These are phyloP conservation scores for Capronia coronata DNA, from an alignment of 2,329 filamentous ascomycete species.

Conservation along the genomic window DNA sequence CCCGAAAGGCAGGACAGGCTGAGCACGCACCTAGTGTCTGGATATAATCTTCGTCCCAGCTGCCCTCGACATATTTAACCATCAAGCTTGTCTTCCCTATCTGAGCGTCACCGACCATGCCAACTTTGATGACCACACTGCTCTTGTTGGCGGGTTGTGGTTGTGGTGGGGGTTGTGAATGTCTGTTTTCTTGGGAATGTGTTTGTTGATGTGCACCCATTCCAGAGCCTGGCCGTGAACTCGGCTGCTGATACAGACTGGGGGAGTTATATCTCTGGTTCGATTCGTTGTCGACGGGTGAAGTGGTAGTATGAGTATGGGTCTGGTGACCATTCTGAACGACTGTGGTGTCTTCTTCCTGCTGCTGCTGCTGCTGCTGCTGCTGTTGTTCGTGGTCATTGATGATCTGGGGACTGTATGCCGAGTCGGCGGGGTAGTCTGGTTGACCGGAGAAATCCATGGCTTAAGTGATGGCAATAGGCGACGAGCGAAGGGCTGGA, in stretches of 20 bases:
- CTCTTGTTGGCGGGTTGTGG: conserved; percentile 38
- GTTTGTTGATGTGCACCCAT: conserved; percentile 42
- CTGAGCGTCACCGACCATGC: conserved; percentile 98
- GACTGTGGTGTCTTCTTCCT: conserved; percentile 17
- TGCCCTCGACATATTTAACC: conserved; percentile 99
- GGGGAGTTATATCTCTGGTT: conserved; percentile 39
- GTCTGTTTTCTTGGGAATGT: conserved; percentile 42
- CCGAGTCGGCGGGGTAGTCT: conserved; percentile 25
- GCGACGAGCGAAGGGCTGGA: conserved; percentile 8
- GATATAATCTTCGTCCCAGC: conserved; percentile 99
- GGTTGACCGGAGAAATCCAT: conserved; percentile 13
- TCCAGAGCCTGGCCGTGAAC: conserved; percentile 46
- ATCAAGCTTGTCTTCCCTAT: conserved; percentile 98
- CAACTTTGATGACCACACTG: conserved; percentile 95
- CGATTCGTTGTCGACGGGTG: conserved; percentile 44
- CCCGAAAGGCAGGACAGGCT: background rate
- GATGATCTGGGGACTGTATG: conserved; percentile 28
- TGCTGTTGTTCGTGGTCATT: conserved; percentile 24
- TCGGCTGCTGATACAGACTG: conserved; percentile 38
- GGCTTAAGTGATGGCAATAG: conserved; percentile 1
- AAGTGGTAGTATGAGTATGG: conserved; percentile 38
- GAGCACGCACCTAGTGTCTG: conserved; percentile 69
- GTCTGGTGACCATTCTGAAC: conserved; percentile 25
- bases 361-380: background rate
- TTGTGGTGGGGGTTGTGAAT: conserved; percentile 30